Base-by-base conservation (phyloP, 2,329 filamentous ascomycete species). In the Penicillium hordei region DNA sequence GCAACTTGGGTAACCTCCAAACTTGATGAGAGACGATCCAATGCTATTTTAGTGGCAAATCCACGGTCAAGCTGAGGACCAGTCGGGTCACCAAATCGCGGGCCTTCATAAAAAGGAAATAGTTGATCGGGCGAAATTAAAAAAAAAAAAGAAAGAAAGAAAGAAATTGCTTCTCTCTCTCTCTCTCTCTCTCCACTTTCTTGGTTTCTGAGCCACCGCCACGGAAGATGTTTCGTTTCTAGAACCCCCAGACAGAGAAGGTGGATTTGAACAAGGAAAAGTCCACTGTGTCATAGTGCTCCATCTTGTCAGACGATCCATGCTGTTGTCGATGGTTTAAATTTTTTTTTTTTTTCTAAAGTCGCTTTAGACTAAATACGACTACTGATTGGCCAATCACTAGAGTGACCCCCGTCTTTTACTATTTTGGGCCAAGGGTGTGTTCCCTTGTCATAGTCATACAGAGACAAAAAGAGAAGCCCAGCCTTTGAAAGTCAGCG, bases 231-330 rank as follows among this genome's bases (percentile, higher is more conserved):
- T 48, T 61, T 53, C 34, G 54, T 65, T 66, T 67, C 64, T 61
- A 67, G 65, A 67, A 63, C 65, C 65, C 65, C 64, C 64, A 65
- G 65, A 64, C 58, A 64, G 58, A 60, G 33, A 31, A 31, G 44
- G 48, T 61, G 46, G 54, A 39, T 46, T 29, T 33, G n/a, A 46
- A 44, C 19, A 25, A 34, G 29, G 29, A 40, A 50, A 29, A 44
- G 46, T 50, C 34, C 52, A 51, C 57, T 31, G 38, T 44, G 46
- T 50, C 52, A 55, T 44, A 45, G 34, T 57, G 57, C 21, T 43
- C 43, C 52, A 54, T 54, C 29, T 49, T 33, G 13, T 25, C 43
- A 50, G 52, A 52, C 34, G 57, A 56, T 59, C 55, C 9, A 52
- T 49, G 21, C 33, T 36, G 21, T 31, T 48, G 31, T 29, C 34